phyloP scores from a whole-genome alignment of 2,329 filamentous ascomycete species.

The Penicillium sp. region DNA sequence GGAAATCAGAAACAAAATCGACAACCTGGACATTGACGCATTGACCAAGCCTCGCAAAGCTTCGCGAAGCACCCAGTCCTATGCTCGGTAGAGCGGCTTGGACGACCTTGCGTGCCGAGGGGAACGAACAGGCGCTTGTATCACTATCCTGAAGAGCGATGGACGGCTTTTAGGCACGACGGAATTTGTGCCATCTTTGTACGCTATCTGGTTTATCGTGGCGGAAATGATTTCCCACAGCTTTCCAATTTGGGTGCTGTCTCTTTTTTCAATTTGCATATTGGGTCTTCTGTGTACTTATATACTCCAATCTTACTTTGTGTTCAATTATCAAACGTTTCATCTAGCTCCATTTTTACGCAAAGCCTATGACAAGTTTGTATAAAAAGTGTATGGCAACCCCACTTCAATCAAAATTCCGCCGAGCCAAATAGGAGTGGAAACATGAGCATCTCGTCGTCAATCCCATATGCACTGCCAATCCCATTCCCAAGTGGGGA shows the following conservation, averaged over 20 bases:
- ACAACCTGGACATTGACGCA: constrained; percentile 35
- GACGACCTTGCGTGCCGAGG: not conserved
- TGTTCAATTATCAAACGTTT: constrained; percentile 4
- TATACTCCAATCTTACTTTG: constrained; percentile 33
- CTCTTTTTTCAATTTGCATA: constrained; percentile 23
- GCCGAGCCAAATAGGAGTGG: constrained; percentile 1
- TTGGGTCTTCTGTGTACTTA: constrained; percentile 35
- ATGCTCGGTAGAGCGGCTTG: constrained; percentile 14
- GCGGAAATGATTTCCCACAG: constrained; percentile 1
- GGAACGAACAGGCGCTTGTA: constrained; percentile 5
- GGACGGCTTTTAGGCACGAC: constrained; percentile 13
- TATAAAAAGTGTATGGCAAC: not conserved
- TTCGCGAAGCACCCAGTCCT: not conserved
- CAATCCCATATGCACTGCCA: not conserved
- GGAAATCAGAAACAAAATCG: constrained; percentile 39
- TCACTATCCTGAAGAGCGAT: constrained; percentile 9
- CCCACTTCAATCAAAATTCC: not conserved
- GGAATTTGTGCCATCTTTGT: constrained; percentile 7
- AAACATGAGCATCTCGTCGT: constrained; percentile 2
- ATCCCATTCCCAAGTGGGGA: not conserved
- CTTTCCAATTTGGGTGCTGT: constrained; percentile 8
- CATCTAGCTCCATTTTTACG: not conserved
- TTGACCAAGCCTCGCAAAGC: constrained; percentile 31
- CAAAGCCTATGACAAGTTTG: not conserved
- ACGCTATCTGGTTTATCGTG: not conserved